Percentiles rank a stretch among this genome's conserved stretches.
Conservation (phyloP, 179 eudicot species). For the Amaranthus tricolor region DNA sequence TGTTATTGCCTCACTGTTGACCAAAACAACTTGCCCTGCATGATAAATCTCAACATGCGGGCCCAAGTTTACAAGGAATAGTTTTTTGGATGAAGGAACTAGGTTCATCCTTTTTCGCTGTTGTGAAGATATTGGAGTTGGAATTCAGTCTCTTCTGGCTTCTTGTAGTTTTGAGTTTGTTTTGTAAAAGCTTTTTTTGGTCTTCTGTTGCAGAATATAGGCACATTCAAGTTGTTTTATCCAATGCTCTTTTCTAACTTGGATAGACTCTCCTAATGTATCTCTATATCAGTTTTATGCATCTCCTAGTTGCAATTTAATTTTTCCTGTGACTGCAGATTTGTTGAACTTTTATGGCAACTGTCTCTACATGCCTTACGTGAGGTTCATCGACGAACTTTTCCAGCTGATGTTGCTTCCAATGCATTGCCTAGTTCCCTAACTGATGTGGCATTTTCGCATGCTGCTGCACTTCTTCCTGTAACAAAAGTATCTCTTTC, state of each 20-base stretch:
- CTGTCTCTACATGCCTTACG: slow-evolving; percentile 95
- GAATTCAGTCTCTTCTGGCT: too few relatives aligned
- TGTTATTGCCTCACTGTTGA: too few relatives aligned
- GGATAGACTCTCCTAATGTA: neutral
- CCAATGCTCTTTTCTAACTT: neutral
- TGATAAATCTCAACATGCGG: too few relatives aligned
- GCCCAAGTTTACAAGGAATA: too few relatives aligned
- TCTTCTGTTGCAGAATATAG: neutral
- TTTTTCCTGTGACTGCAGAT: slow-evolving; percentile 40
- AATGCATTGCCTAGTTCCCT: slow-evolving; percentile 90
- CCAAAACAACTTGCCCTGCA: too few relatives aligned
- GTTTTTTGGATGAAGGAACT: too few relatives aligned
- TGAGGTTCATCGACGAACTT: slow-evolving; percentile 92
- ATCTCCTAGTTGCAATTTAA: neutral
- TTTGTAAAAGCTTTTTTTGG: too few relatives aligned
- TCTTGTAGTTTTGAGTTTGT: too few relatives aligned
- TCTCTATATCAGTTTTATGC: neutral
- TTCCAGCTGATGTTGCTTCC: slow-evolving; percentile 88
- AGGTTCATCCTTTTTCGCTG: too few relatives aligned
- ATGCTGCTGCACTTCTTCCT: slow-evolving; percentile 96
- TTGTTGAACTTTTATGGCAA: slow-evolving; percentile 95
- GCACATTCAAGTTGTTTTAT: neutral
- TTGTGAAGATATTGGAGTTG: too few relatives aligned
- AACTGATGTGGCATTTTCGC: slow-evolving; percentile 98
- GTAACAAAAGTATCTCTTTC: slow-evolving; percentile 69